Evolutionary conservation across 805 yeast genomes (phyloP).

Genomic region (Ogataea trehalophila): DNA sequence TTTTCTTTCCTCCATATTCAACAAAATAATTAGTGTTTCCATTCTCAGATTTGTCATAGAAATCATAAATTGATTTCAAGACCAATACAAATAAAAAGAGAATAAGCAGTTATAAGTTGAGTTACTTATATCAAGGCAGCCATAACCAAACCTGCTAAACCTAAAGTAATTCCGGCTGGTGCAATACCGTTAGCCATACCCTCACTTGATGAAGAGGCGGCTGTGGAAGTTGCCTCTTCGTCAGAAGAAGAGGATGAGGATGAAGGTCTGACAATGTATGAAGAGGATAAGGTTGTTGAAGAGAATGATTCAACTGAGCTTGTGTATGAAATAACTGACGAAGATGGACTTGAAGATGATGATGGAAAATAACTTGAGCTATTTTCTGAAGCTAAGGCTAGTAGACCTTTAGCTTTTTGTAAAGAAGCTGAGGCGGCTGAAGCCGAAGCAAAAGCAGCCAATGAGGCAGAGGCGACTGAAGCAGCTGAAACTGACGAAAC

Average conservation of each 20-base stretch:
- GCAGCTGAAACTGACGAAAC: constrained; percentile 5
- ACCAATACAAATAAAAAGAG: not conserved
- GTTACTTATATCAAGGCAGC: constrained; percentile 32
- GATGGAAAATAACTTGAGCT: constrained; percentile 31
- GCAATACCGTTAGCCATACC: constrained; percentile 28
- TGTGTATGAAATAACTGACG: constrained; percentile 8
- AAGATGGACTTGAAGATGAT: not conserved
- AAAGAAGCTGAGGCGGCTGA: constrained; percentile 15
- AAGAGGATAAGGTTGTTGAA: constrained; percentile 8
- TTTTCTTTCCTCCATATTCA: too few species aligned
- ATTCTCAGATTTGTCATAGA: too few species aligned
- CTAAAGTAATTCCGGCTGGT: constrained; percentile 30
- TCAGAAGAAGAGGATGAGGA: constrained; percentile 12
- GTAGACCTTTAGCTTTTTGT: constrained; percentile 32
- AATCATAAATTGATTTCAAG: not conserved
- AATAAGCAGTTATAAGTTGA: not conserved
- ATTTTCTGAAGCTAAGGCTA: constrained; percentile 30
- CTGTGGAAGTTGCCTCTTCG: constrained; percentile 16
- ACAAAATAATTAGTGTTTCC: too few species aligned
- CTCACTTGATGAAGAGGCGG: constrained; percentile 28
- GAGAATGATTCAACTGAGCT: constrained; percentile 13
- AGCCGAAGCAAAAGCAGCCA: constrained; percentile 14
- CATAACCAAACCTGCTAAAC: constrained; percentile 32
- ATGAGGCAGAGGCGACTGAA: constrained; percentile 6
- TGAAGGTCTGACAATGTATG: constrained; percentile 4